phyloP scores from a whole-genome alignment of 768 basidiomycete genomes.

The Kwoniella heveanensis region DNA sequence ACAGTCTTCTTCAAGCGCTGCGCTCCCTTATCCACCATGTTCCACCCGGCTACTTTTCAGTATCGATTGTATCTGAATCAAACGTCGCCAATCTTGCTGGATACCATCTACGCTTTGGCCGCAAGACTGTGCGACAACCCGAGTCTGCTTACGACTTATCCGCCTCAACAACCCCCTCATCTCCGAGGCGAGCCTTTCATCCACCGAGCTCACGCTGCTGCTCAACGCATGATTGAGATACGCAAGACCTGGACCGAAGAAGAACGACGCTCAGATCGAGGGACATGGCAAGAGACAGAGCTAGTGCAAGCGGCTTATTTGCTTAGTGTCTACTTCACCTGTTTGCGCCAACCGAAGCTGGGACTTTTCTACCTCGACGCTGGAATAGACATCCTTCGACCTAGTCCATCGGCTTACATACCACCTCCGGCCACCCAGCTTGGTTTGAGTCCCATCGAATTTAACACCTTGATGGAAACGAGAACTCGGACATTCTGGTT shows the following conservation, averaged over 20 bases:
- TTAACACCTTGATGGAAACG: conserved; percentile 42
- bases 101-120: conserved; percentile 51
- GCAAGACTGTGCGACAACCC: conserved; percentile 41
- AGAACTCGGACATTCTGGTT: conserved; percentile 51
- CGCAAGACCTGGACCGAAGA: conserved; percentile 32
- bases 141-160: conserved; percentile 26
- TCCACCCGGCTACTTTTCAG: conserved; percentile 52
- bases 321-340: conserved; percentile 42
- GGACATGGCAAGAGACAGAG: conserved; percentile 53
- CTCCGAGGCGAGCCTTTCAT: conserved; percentile 48
- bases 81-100: conserved; percentile 43
- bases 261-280: conserved; percentile 22
- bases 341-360: conserved; percentile 31
- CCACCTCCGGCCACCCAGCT: conserved; percentile 26
- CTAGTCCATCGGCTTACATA: conserved; percentile 20
- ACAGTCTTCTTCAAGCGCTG: conserved; percentile 50
- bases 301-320: conserved; percentile 43
- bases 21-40: conserved; percentile 47
- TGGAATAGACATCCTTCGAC: conserved; percentile 37
- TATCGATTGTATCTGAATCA: conserved; percentile 47
- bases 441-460: conserved; percentile 28
- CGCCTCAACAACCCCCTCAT: conserved; percentile 30
- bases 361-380: conserved; percentile 45
- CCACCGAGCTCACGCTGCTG: conserved; percentile 36
- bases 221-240: conserved; percentile 27